Evolutionary conservation across 495 filamentous ascomycete genomes (phyloP).

Genomic region (Podospora australis): DNA sequence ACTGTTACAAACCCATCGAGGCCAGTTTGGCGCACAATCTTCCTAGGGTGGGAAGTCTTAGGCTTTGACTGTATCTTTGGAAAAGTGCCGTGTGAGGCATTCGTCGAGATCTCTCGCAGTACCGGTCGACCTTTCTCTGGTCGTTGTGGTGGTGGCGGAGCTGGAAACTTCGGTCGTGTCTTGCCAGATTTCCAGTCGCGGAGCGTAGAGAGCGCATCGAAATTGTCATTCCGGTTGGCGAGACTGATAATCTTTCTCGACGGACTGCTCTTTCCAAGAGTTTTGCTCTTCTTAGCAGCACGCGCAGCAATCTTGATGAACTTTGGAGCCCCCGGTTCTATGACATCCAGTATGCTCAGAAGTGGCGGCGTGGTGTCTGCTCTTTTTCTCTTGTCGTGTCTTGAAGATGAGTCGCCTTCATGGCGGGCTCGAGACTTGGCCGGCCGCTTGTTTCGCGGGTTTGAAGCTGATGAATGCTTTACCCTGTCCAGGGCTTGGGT

Average conservation of each 20-base stretch:
- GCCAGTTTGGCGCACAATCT: constrained; percentile 26
- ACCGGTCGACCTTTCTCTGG: constrained; percentile 16
- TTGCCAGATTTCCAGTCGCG: constrained; percentile 70
- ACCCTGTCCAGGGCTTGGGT: constrained; percentile 34
- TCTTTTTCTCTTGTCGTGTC: constrained; percentile 8
- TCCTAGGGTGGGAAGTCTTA: constrained; percentile 16
- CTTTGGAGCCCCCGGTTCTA: constrained; percentile 51
- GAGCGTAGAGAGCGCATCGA: constrained; percentile 63
- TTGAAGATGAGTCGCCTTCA: background rate
- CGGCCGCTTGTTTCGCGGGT: background rate
- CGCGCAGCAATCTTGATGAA: constrained; percentile 79
- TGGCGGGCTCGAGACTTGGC: background rate
- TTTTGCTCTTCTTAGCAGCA: constrained; percentile 51
- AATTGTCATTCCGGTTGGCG: constrained; percentile 63
- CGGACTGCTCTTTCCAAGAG: constrained; percentile 69
- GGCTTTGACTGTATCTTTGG: constrained; percentile 1
- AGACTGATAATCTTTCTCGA: constrained; percentile 66
- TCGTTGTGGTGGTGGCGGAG: constrained; percentile 13
- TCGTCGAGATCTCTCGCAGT: constrained; percentile 28
- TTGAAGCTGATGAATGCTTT: constrained; percentile 15
- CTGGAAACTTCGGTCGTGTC: constrained; percentile 43
- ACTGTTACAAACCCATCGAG: constrained; percentile 29
- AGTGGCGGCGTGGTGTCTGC: constrained; percentile 40
- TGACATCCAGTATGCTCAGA: constrained; percentile 68
- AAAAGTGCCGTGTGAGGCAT: too few relatives aligned